phyloP scores from a whole-genome alignment of 345 rosid species.

The Eucalyptus urophylla region DNA sequence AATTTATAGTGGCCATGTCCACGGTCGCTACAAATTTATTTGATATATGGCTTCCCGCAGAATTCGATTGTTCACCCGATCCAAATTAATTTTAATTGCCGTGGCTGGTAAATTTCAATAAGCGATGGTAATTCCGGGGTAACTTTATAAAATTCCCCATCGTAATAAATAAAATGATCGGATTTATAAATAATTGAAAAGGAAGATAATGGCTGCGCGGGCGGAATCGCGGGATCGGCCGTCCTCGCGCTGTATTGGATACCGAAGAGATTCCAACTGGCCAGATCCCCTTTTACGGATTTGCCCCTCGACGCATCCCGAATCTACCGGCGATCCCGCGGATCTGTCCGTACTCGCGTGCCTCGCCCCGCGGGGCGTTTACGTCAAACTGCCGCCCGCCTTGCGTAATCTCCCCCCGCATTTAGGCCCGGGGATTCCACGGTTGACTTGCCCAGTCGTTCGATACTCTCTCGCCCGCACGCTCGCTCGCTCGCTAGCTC shows the following conservation, averaged over 20 bases:
- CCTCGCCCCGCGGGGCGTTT: not conserved
- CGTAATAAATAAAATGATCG: not conserved
- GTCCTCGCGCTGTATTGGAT: not conserved
- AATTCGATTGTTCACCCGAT: not conserved
- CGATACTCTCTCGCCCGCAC: not conserved
- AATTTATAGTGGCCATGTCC: fast-evolving
- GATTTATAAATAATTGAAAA: not conserved
- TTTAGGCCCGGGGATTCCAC: not conserved
- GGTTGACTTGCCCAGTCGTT: not conserved
- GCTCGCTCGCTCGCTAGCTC: not conserved
- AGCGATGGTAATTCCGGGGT: not conserved
- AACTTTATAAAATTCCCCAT: not conserved
- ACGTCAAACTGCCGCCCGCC: not conserved
- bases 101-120: not conserved
- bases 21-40: too few relatives aligned
- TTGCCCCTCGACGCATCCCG: not conserved
- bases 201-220: not conserved
- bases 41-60: not conserved
- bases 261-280: not conserved
- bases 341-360: not conserved
- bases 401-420: not conserved
- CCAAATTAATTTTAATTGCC: not conserved
- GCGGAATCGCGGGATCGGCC: too few relatives aligned
- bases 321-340: not conserved
- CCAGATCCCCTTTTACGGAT: not conserved